Evolutionary conservation across 306 rosid genomes (phyloP).

Genomic region (Castanopsis chinensis): DNA sequence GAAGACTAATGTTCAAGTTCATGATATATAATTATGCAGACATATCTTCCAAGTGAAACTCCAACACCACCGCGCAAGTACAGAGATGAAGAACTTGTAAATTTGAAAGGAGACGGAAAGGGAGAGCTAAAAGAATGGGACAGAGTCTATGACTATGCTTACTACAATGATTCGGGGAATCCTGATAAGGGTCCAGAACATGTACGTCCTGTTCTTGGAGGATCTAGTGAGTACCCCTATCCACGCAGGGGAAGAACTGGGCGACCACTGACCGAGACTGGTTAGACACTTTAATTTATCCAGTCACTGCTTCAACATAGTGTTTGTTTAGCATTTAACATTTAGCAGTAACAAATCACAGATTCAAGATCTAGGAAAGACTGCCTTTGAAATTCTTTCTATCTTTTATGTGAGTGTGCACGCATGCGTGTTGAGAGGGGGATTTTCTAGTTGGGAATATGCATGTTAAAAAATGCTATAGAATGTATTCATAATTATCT

Average conservation of each 20-base stretch:
- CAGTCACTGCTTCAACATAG: neutral
- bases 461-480: neutral
- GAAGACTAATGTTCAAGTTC: neutral
- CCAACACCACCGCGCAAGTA: slow-evolving; percentile 49
- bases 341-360: neutral
- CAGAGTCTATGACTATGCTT: slow-evolving; percentile 73
- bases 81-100: slow-evolving; percentile 49
- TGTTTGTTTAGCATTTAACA: neutral
- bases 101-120: slow-evolving; percentile 64
- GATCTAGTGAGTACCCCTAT: slow-evolving; percentile 53
- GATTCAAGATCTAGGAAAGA: neutral
- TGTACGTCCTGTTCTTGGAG: slow-evolving; percentile 75
- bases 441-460: neutral
- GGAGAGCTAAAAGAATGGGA: slow-evolving; percentile 73
- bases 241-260: slow-evolving; percentile 89
- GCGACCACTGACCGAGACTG: slow-evolving; percentile 45
- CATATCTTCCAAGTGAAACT: slow-evolving; percentile 70
- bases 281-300: slow-evolving; percentile 17
- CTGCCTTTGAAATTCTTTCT: neutral
- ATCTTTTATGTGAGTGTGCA: neutral
- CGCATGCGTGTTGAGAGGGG: neutral
- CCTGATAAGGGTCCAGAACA: slow-evolving; percentile 36
- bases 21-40: slow-evolving; percentile 26
- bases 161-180: slow-evolving; percentile 67
- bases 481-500: neutral